Evolutionary conservation across 495 filamentous ascomycete genomes (phyloP), one percentile per base, ranked within the genome.

Genomic region (Penicillium parvum): DNA sequence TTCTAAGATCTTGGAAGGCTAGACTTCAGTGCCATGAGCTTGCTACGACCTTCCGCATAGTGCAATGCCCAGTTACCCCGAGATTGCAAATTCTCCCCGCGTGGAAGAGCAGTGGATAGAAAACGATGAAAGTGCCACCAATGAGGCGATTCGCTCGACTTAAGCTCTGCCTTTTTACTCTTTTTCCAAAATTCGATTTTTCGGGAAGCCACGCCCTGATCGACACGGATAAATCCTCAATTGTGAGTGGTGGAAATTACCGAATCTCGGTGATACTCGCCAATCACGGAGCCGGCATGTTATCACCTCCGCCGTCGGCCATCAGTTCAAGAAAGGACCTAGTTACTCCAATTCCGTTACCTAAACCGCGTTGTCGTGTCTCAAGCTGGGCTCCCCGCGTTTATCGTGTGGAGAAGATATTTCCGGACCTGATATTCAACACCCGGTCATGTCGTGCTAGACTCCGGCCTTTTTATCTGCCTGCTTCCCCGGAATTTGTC

Each of bases 271-370:
- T 19, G 16, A 3, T 8, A 4, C 10, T 0, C 7, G 3, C 57
- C 47, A 60, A 52, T 58, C 18, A 54, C 0, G 18, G 5, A 0
- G 14, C 10, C 40, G 32, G 47, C 7, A 26, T 16, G 25, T 42
- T 60, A 58, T 58, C 54, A 28, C 15, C 25, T 30, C 35, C 20
- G 14, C 11, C n/a, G n/a, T n/a, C n/a, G n/a, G n/a, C n/a, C n/a
- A n/a, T n/a, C n/a, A n/a, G n/a, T n/a, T n/a, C n/a, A n/a, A n/a
- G n/a, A n/a, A n/a, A n/a, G 1, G 35, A 14, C 27, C 15, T 19
- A 47, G n/a, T 45, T 51, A 61, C 60, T 53, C 57, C 55, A 59
- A 57, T 47, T 40, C 34, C 15, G 53, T 59, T 63, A 60, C 46
- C 32, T 61, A 55, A 55, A 29, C 25, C 20, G 6, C 17, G 26